Base-by-base conservation (phyloP, 768 basidiomycete species). In the Kwoniella sp. region DNA sequence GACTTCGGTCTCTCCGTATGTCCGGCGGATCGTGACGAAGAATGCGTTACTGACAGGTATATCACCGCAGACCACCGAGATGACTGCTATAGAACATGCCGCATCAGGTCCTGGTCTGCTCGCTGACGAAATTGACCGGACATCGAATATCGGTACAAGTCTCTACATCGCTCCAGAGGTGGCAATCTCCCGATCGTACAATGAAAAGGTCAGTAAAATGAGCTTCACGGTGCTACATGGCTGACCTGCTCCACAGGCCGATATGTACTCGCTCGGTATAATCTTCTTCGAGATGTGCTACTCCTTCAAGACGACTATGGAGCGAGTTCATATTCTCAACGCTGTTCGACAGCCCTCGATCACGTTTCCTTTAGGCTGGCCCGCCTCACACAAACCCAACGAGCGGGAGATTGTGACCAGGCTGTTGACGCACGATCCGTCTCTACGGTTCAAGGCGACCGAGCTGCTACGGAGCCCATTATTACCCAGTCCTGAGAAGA, bases 221-320 rank as follows among this genome's bases (percentile, higher is more conserved):
- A 9, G 22, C n/a, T 14, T 22, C 32, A 23, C 34, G 3, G 37
- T 5, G 17, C 22, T 4, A 53, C 31, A n/a, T 8, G 8, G 41
- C 27, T 42, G 8, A 42, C 11, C 12, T 14, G 15, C 17, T 11
- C n/a, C 14, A 42, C 44, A 63, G 59, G 91, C 89, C 0, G 92
- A 96, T 64, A 85, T 96, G 81, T 96, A 92, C 69, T 90, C 89
- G 71, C 80, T 93, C 9, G 92, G 91, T 20, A 84, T 96, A 59
- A 91, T 95, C 12, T 95, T 95, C 75, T 95, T 96, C 65, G 92
- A 96, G 76, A 93, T 95, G 90, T 91, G 89, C 71, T 88, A 85
- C 56, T 62, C 73, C 65, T 77, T 95, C 75, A 77, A 81, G 10
- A 95, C 91, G 0, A 84, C 82, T 1, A 80, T 87, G 17, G 91